Base-by-base conservation (phyloP, 179 eudicot genomes). In the Heliamphora pulchella region DNA sequence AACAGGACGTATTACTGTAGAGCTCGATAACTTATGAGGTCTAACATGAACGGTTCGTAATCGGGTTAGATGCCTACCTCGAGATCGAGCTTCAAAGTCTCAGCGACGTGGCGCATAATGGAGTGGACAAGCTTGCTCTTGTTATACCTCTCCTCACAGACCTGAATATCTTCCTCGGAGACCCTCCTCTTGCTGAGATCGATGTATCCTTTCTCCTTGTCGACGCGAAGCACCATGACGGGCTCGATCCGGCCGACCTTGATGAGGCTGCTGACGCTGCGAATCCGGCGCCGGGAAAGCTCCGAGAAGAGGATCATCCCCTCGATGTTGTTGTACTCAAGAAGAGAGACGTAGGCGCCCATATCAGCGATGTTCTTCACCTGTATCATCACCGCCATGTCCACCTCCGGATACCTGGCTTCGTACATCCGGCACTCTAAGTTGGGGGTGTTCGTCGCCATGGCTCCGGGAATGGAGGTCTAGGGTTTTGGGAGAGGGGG, bases 391-490 rank as follows among this genome's bases (percentile, higher is more conserved):
- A 93, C 97, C 59, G 97, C 90, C 85, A 83, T 88, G 85, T 93
- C 97, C 48, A 93, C 96, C 53, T 93, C 93, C 0, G 97, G 97
- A 80, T 87, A 93, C 80, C 73, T 79, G 0, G 87, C 83, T 51
- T 93, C 97, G 87, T 91, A 93, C 96, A 93, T 93, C 15, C 97
- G 81, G 79, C 97, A 93, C 77, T 91, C 97, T 5, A 93, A 79
- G 51, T 91, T 89, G 0, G 89, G 89, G 0, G 86, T 82, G 13
- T 83, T 90, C 74, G 86, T 82, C 84, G 88, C 90, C 90, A 86
- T 90, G 20, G 82, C 3, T 15, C 22, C 20, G 48, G 5, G 22
- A 10, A 31, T 63, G 55, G 67, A 59, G 59, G 57, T 76, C 71
- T 72, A 78, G 81, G 84, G 81, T 64, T 82, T 79, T 39, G 39